Conservation (phyloP, 257 asterid genomes). For the Capsicum baccatum region DNA sequence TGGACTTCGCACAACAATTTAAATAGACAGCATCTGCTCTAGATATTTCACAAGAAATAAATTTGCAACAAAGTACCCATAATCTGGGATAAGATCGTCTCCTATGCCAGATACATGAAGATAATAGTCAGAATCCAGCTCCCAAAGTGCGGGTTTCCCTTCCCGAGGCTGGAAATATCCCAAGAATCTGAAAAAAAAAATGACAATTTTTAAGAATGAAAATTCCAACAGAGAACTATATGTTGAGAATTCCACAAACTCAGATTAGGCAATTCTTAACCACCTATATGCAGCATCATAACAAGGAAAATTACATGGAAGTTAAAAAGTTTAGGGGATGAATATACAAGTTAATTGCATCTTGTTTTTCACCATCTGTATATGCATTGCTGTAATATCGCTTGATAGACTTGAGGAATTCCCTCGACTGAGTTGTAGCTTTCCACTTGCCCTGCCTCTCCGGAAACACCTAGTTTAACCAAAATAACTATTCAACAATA, state of each 20-base stretch:
- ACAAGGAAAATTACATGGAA: conserved; percentile 30
- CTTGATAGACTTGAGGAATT: conserved; percentile 92
- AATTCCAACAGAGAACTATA: conserved; percentile 25
- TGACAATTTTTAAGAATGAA: conserved; percentile 22
- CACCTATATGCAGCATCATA: conserved; percentile 28
- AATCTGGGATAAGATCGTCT: conserved; percentile 78
- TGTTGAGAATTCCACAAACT: conserved; percentile 20
- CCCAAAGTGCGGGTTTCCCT: conserved; percentile 99
- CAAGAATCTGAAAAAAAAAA: conserved; percentile 70
- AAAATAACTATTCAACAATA: conserved; percentile 33
- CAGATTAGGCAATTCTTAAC: conserved; percentile 28
- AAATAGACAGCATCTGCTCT: background rate
- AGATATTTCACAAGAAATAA: background rate
- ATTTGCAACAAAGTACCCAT: conserved; percentile 49
- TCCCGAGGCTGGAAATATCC: conserved; percentile 98
- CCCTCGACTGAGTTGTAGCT: conserved; percentile 98
- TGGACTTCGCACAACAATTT: background rate
- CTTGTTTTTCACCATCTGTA: conserved; percentile 99
- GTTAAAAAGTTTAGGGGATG: conserved; percentile 25
- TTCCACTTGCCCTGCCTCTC: conserved; percentile 99
- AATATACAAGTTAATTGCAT: conserved; percentile 90
- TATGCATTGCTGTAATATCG: conserved; percentile 97
- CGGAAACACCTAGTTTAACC: conserved; percentile 70
- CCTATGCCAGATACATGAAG: conserved; percentile 97
- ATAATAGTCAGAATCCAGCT: conserved; percentile 97